Evolutionary conservation across 148 eudicot species (phyloP), one percentile per base, ranked within the genome.

Genomic region (Salicornia ramosissima): DNA sequence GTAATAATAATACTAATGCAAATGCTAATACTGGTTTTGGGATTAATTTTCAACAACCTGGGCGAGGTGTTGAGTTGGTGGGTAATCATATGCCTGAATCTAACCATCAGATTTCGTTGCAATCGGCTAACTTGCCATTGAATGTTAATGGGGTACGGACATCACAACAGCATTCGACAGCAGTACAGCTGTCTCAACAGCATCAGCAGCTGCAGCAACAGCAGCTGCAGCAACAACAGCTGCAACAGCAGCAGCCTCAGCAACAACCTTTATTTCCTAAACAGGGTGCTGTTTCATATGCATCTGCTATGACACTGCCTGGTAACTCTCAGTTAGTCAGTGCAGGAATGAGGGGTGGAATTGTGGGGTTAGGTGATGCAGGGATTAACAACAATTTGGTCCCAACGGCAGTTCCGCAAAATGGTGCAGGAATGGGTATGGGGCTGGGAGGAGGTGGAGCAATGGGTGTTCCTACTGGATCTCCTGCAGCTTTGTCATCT

Each of bases 401-500:
- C 43, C 83, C 80, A 34, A 78, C 70, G 73, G 76, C 72, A 24
- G 81, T 70, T 15, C 56, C 80, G 25, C 86, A 77, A 28, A 84
- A 80, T 46, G 89, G 83, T 54, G 87, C 82, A 61, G 91, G 86
- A 29, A 74, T 83, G 73, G 85, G 84, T 42, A 83, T 86, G 90
- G 82, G 83, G 52, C 46, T 88, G 62, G 86, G 85, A 67, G 86
- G 84, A 59, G 77, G 81, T 68, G 86, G 84, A 40, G 85, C 80
- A 14, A 83, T 83, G 26, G 83, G 86, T 42, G 87, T 78, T 65
- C 83, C 86, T 22, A 51, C 82, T 39, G 86, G 80, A 64, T 93
- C 97, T 59, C 98, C 98, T 10, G 86, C 82, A 25, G 78, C 74
- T 54, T 83, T 78, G 75, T 75, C 90, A n/a, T 88, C 95, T 10